Evolutionary conservation across 352 stramenopile genomes (phyloP).

Genomic region (Pythium periplocum): DNA sequence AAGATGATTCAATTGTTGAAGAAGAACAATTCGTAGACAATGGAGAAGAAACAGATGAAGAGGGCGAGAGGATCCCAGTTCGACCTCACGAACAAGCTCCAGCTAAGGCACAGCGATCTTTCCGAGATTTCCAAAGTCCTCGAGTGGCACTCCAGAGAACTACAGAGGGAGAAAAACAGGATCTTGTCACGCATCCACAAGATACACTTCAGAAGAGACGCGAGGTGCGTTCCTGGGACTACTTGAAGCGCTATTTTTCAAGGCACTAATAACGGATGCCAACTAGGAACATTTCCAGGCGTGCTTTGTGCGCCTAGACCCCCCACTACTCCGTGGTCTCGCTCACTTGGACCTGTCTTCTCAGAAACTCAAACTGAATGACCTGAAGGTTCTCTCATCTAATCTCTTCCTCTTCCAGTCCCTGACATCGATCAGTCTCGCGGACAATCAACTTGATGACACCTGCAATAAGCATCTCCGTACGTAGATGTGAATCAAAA

Average conservation of each 20-base stretch:
- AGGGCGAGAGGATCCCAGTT: too few species aligned
- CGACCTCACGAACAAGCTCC: too few species aligned
- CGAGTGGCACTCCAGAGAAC: too few species aligned
- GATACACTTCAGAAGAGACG: too few species aligned
- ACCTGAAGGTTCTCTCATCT: constrained; percentile 18
- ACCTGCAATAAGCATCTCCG: constrained; percentile 21
- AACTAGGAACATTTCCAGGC: constrained; percentile 18
- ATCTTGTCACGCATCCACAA: too few species aligned
- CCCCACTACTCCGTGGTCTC: constrained; percentile 19
- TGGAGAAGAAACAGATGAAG: too few species aligned
- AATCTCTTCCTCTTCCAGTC: constrained; percentile 25
- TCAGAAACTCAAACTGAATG: constrained; percentile 19
- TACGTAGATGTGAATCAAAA: constrained; percentile 8
- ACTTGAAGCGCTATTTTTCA: too few species aligned
- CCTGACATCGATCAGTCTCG: constrained; percentile 22
- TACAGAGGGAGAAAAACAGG: too few species aligned
- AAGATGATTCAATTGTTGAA: background rate
- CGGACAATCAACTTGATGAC: constrained; percentile 36
- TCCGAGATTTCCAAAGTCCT: too few species aligned
- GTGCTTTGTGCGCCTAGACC: constrained; percentile 31
- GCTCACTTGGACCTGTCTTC: constrained; percentile 20
- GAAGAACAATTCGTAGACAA: background rate
- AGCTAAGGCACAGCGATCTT: too few species aligned
- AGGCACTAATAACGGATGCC: background rate
- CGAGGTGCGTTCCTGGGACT: too few species aligned